Percentiles rank a stretch among this genome's conserved stretches.
These are phyloP conservation scores for Centaurea solstitialis DNA, from an alignment of 129 eudicot genomes.

Conservation along the genomic window DNA sequence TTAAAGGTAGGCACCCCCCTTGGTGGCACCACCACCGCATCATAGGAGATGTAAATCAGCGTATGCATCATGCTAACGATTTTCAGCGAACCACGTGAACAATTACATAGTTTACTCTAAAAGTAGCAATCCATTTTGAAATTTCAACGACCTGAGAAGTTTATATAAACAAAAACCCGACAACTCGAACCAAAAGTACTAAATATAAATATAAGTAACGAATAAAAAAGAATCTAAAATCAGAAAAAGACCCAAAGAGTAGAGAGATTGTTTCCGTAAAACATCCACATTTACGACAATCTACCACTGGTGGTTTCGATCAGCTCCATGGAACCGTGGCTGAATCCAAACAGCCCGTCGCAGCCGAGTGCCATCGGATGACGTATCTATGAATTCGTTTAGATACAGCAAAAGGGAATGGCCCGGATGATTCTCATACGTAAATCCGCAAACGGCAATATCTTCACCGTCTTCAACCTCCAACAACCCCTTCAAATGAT, in stretches of 20 bases:
- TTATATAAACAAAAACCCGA: not conserved
- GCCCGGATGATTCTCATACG: not conserved
- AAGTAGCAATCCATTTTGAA: not conserved
- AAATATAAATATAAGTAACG: too few species aligned
- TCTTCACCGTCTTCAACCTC: slow-evolving; percentile 31
- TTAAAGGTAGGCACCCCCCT: too few species aligned
- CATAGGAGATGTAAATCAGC: too few species aligned
- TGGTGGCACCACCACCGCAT: too few species aligned
- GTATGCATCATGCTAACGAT: too few species aligned
- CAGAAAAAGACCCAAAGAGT: not conserved
- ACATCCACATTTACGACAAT: not conserved
- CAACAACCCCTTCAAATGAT: not conserved
- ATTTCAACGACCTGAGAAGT: not conserved
- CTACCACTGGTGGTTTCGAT: slow-evolving; percentile 23
- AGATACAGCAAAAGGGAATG: not conserved
- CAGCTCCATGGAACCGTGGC: slow-evolving; percentile 24
- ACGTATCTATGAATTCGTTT: not conserved
- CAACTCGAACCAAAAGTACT: not conserved
- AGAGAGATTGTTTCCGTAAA: not conserved
- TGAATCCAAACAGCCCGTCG: slow-evolving; percentile 39
- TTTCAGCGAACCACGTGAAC: too few species aligned
- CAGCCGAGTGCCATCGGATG: not conserved
- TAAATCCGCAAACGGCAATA: slow-evolving; percentile 36
- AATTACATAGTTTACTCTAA: not conserved
- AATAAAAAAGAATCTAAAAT: too few species aligned